Evolutionary conservation across 208 protist genomes (phyloP).

Genomic region (Leishmania mexicana): DNA sequence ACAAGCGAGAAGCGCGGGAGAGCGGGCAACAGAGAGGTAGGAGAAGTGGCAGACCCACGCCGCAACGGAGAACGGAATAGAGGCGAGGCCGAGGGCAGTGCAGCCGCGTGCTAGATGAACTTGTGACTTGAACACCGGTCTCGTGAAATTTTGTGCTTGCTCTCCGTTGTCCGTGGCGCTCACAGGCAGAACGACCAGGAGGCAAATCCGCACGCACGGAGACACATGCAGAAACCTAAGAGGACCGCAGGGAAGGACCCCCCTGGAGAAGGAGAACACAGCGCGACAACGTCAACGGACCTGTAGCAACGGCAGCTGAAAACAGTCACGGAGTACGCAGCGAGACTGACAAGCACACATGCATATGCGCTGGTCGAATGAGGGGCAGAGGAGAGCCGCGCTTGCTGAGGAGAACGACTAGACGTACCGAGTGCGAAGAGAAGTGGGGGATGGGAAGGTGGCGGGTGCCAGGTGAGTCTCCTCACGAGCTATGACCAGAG

Average conservation of each 20-base stretch:
- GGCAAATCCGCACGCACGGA: not conserved
- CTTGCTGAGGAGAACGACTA: not conserved
- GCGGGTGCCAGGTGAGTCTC: not conserved
- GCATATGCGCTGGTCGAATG: not conserved
- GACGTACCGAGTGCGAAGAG: not conserved
- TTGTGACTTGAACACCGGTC: not conserved
- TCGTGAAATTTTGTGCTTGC: not conserved
- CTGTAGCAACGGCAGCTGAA: not conserved
- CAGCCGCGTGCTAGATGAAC: not conserved
- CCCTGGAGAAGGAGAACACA: not conserved
- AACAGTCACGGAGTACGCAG: not conserved
- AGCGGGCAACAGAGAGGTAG: not conserved
- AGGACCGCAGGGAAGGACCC: not conserved
- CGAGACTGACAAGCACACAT: not conserved
- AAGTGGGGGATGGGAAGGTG: not conserved
- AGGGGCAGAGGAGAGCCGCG: not conserved
- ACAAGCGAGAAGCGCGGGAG: not conserved
- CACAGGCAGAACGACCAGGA: not conserved
- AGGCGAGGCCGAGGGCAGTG: not conserved
- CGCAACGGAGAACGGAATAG: not conserved
- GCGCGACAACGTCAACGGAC: not conserved
- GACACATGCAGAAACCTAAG: not conserved
- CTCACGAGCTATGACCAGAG: no score
- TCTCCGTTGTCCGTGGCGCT: not conserved
- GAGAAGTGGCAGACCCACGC: not conserved